Conservation (phyloP, 2,329 filamentous ascomycete species). For the Calonectria pseudoturangicola region DNA sequence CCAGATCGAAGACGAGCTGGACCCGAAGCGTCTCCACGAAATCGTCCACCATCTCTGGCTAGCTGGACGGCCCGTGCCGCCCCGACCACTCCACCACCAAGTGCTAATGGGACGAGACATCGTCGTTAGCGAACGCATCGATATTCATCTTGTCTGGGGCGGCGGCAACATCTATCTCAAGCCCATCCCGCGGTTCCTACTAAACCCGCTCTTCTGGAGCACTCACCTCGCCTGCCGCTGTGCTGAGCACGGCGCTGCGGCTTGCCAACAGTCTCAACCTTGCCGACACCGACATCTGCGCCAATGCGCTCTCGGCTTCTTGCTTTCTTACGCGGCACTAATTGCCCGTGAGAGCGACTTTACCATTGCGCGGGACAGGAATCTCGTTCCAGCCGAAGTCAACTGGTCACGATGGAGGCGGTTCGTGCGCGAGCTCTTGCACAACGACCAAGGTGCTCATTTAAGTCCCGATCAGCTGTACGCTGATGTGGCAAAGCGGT, state of each 20-base stretch:
- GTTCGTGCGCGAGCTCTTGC: slow-evolving; percentile 27
- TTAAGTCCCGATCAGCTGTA: slow-evolving; percentile 32
- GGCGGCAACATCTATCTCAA: slow-evolving; percentile 62
- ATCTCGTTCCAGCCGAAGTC: slow-evolving; percentile 31
- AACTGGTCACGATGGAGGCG: slow-evolving; percentile 30
- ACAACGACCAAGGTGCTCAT: neutral
- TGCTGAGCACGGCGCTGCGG: neutral
- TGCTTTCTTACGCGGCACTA: slow-evolving; percentile 34
- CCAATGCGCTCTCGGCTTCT: slow-evolving; percentile 32
- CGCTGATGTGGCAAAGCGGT: slow-evolving; percentile 31
- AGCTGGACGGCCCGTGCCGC: slow-evolving; percentile 56
- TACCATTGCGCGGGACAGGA: slow-evolving; percentile 12
- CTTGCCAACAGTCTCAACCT: slow-evolving; percentile 1
- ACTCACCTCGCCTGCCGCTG: slow-evolving; percentile 50
- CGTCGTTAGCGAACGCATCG: slow-evolving; percentile 60
- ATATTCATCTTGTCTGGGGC: slow-evolving; percentile 64
- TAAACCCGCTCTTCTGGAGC: slow-evolving; percentile 61
- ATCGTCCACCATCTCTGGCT: slow-evolving; percentile 46
- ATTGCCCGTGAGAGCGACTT: slow-evolving; percentile 33
- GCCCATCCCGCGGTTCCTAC: slow-evolving; percentile 63
- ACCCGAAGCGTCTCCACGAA: slow-evolving; percentile 34
- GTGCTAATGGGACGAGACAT: slow-evolving; percentile 58
- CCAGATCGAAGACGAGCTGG: slow-evolving; percentile 25
- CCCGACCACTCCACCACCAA: slow-evolving; percentile 62
- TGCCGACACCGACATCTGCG: slow-evolving; percentile 21